Evolutionary conservation across 192 early-diverging fungal species (phyloP), one percentile per base, ranked within the genome.

Genomic region (Backusella liffmaniae): DNA sequence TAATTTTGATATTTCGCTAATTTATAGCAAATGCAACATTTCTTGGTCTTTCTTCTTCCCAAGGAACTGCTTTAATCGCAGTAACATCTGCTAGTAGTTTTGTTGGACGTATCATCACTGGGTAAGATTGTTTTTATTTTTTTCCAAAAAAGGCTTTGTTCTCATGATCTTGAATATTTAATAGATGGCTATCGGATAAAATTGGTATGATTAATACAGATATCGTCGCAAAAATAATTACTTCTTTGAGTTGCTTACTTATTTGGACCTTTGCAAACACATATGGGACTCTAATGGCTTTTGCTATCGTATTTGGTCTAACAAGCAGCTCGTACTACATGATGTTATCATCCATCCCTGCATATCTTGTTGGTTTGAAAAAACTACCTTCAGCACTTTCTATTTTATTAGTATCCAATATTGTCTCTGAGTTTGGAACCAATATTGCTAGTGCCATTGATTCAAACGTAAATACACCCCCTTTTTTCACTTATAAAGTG

Each of bases 401-500:
- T 0, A 26, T 76, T 3, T 23, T 80, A 16, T 34, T 80, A 3
- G 49, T 80, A 18, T 72, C 44, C 37, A 80, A 80, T 53, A 30
- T 76, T 6, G 42, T 78, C 7, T 44, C 80, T 36, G 73, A 74
- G 3, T 82, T 82, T 42, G 80, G 76, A 12, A 68, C 76, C n/a
- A 72, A 76, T 53, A 82, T 82, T 21, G 76, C 80, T 3, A 67
- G 73, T 56, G 80, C 80, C 18, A 74, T 82, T 1, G 75, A 82
- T 59, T 16, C 70, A n/a, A 80, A 75, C 41, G 72, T 82, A 16
- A 46, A 41, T 8, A 72, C 83, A 1, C 66, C 77, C 8, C 56
- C 77, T 0, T 78, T 49, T 12, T 80, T 84, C 59, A 74, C 77
- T 39, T 72, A 85, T 18, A 81, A 83, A 74, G 79, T 87, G 79